Evolutionary conservation across 2,329 filamentous ascomycete species (phyloP), one percentile per base, ranked within the genome.

Genomic region (Nemania sp.): DNA sequence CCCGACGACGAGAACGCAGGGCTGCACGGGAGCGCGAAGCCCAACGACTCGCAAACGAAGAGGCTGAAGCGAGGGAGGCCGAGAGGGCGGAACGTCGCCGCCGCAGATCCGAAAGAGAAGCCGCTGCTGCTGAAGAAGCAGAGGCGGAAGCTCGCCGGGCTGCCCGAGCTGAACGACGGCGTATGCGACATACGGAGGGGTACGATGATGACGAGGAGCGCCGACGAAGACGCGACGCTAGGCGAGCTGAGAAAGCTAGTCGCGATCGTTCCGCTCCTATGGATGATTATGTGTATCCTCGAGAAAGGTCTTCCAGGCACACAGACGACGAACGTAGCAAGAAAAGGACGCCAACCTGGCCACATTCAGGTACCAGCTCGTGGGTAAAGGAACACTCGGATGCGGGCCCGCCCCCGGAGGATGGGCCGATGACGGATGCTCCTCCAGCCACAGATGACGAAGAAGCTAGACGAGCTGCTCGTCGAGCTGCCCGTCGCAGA

Each of bases 301-400:
- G 56, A 8, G 82, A 71, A 79, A 80, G 75, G 74, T 79, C 56
- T 79, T 80, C 73, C 8, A 72, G 73, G 43, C 72, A 79, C 64
- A 71, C 70, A 62, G 82, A 81, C 53, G 80, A 75, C 32, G 82
- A 78, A 60, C 76, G 70, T 24, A 51, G 62, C 45, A 74, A 65
- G 70, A 75, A 62, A 67, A 76, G 66, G 38, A 54, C 67, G 26
- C 79, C 82, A 8, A 81, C 81, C 10, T 90, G 88, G 88, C 88
- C 88, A 20, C 86, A 89, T 75, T 89, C 86, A 6, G 88, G 88
- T 27, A 90, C 88, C 0, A 88, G 86, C 8, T 90, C 87, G 0
- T 90, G 89, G 89, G 88, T 90, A 4, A 89, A 89, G 77, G 88
- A 90, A 13, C 85, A 89, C 72, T 87, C 85, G 1, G 88, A 89